A percentile compares a stretch with the other conserved stretches of the same genome.
These are phyloP conservation scores for Pseudogymnoascus sp. DNA, from an alignment of 2,329 filamentous ascomycete genomes.

Conservation along the genomic window DNA sequence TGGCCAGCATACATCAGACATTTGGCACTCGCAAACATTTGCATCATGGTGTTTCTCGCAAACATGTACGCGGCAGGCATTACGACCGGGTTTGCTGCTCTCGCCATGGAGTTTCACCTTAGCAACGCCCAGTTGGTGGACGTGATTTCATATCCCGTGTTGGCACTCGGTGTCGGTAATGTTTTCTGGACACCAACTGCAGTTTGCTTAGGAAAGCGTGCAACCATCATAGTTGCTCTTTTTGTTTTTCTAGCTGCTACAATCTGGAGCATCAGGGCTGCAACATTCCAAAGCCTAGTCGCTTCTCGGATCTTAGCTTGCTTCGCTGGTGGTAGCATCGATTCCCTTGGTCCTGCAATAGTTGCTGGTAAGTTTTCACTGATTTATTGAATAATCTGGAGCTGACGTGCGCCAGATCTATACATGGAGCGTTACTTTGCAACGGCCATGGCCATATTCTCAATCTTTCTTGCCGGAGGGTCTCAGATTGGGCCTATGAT, in stretches of 20 bases:
- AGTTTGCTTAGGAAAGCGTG: conserved; percentile 33
- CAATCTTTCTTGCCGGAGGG: conserved; percentile 31
- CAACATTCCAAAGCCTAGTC: conserved; percentile 29
- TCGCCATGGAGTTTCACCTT: conserved; percentile 20
- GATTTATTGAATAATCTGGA: neutral
- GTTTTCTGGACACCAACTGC: conserved; percentile 14
- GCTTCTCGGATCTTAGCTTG: conserved; percentile 31
- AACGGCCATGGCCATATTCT: conserved; percentile 31
- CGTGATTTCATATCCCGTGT: conserved; percentile 21
- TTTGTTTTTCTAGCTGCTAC: conserved; percentile 28
- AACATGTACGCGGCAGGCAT: conserved; percentile 17
- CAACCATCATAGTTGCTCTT: conserved; percentile 30
- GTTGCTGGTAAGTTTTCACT: conserved; percentile 25
- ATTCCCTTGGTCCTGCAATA: conserved; percentile 32
- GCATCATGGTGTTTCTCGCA: conserved; percentile 21
- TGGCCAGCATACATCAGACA: conserved; percentile 22
- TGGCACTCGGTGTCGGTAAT: conserved; percentile 19
- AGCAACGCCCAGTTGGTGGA: conserved; percentile 17
- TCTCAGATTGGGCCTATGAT: conserved; percentile 34
- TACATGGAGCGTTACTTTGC: conserved; percentile 15
- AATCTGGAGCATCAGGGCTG: conserved; percentile 32
- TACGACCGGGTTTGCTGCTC: conserved; percentile 19
- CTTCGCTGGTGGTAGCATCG: conserved; percentile 27
- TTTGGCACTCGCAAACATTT: conserved; percentile 19
- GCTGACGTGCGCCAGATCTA: neutral